Conservation (phyloP, 257 asterid genomes). For the Plantago major region DNA sequence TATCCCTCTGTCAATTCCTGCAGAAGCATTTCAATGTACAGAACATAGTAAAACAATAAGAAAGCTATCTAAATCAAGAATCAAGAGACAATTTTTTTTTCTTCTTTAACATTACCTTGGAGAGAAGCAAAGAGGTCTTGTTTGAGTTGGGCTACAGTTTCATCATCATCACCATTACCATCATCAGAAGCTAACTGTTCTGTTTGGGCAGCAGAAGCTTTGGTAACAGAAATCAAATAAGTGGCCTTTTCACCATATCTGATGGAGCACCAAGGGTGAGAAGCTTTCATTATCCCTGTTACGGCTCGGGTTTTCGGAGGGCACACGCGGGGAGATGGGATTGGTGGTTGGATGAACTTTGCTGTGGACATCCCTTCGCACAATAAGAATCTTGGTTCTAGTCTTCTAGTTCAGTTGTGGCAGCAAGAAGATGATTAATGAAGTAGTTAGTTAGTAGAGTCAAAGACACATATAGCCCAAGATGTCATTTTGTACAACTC, state of each 20-base stretch:
- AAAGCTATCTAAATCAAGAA: not conserved
- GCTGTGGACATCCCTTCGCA: conserved; percentile 17
- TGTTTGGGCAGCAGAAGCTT: conserved; percentile 27
- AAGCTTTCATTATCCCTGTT: conserved; percentile 33
- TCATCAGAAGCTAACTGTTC: conserved; percentile 27
- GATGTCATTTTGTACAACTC: too few relatives aligned
- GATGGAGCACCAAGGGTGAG: conserved; percentile 20
- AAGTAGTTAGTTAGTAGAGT: too few relatives aligned
- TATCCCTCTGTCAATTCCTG: conserved; percentile 85
- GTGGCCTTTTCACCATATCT: conserved; percentile 28
- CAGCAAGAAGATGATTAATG: too few relatives aligned
- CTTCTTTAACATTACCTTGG: conserved; percentile 35
- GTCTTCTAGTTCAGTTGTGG: too few relatives aligned
- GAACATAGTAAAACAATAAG: not conserved
- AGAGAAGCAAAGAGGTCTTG: conserved; percentile 42
- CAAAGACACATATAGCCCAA: too few relatives aligned
- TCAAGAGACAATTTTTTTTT: not conserved
- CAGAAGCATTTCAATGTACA: not conserved
- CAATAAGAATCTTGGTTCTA: not conserved
- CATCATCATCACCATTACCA: conserved; percentile 19
- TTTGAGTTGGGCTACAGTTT: conserved; percentile 38
- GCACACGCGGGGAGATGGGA: conserved; percentile 37
- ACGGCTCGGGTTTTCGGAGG: conserved; percentile 32
- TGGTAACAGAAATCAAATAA: conserved; percentile 22
- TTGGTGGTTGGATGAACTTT: conserved; percentile 46